Evolutionary conservation across 306 rosid genomes (phyloP), one percentile per base, ranked within the genome.

Genomic region (Glycyrrhiza uralensis): DNA sequence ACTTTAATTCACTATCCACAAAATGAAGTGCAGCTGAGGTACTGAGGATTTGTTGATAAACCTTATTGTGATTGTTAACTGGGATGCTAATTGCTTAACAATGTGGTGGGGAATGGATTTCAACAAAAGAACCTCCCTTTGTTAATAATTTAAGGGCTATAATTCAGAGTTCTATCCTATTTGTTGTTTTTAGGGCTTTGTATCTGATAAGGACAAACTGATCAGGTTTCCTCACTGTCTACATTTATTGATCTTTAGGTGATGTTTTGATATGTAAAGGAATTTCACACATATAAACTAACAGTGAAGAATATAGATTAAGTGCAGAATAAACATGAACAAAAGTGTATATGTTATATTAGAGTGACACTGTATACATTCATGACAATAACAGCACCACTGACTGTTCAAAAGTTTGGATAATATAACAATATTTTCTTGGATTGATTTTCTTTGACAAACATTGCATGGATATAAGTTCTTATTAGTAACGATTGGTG

Each of bases 31-130:
- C 30, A 66, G 76, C 22, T 29, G 51, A 57, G 67, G 12, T 38
- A 29, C 19, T 35, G n/a, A 47, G 59, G 19, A 39, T 60, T 29
- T 81, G 58, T 38, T 24, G 66, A 60, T 13, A 39, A 67, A 62
- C 19, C 42, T 45, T n/a, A 6, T 41, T 70, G 55, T 60, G 63
- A 29, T 51, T 67, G 15, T 41, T 60, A 20, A 63, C 65, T 42
- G 39, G 68, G 66, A 62, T 30, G 58, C 38, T 20, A 51, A 38
- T 59, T 68, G 66, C 32, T 51, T 59, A 29, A 29, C 23, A 18
- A 44, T n/a, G n/a, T n/a, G n/a, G n/a, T 19, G 33, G n/a, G 36
- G 58, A 66, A 26, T 46, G 75, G 56, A 26, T 47, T 47, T 73
- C 41, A 30, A 20, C 61, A 1, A 7, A 44, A 24, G 17, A 41